These are phyloP conservation scores for Podaxis sp. DNA, from an alignment of 768 basidiomycete genomes.

Conservation along the genomic window DNA sequence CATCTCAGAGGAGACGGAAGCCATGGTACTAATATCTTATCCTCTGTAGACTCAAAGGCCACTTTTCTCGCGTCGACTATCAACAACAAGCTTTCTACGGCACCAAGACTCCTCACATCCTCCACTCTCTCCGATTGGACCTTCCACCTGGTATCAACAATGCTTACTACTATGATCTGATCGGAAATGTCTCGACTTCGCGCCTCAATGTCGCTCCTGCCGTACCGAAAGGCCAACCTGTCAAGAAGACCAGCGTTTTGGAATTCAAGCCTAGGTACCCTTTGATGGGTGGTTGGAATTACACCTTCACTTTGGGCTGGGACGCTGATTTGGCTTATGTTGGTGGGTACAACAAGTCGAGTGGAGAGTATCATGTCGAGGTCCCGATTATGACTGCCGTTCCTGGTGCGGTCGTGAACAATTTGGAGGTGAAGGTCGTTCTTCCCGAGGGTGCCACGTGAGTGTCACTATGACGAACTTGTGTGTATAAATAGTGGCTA, in stretches of 20 bases:
- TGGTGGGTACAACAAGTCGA: conserved; percentile 59
- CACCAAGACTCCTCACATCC: conserved; percentile 62
- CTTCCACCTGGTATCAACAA: conserved; percentile 82
- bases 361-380: conserved; percentile 67
- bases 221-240: conserved; percentile 51
- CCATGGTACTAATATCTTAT: conserved; percentile 12
- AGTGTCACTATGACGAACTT: conserved; percentile 30
- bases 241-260: conserved; percentile 60
- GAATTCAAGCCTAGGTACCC: conserved; percentile 92
- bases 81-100: conserved; percentile 75
- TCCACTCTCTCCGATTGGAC: conserved; percentile 71
- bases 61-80: conserved; percentile 90
- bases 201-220: conserved; percentile 71
- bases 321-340: conserved; percentile 83
- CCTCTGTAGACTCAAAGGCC: conserved; percentile 77
- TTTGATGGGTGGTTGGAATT: conserved; percentile 96
- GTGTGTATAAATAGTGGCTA: background rate
- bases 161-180: conserved; percentile 86
- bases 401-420: conserved; percentile 76
- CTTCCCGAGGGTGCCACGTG: conserved; percentile 96
- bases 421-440: conserved; percentile 76
- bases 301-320: conserved; percentile 91
- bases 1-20: background rate
- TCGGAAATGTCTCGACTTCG: conserved; percentile 97
- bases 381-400: conserved; percentile 86